These are phyloP conservation scores for Pleurotus platypus DNA, from an alignment of 768 basidiomycete genomes.

Conservation along the genomic window DNA sequence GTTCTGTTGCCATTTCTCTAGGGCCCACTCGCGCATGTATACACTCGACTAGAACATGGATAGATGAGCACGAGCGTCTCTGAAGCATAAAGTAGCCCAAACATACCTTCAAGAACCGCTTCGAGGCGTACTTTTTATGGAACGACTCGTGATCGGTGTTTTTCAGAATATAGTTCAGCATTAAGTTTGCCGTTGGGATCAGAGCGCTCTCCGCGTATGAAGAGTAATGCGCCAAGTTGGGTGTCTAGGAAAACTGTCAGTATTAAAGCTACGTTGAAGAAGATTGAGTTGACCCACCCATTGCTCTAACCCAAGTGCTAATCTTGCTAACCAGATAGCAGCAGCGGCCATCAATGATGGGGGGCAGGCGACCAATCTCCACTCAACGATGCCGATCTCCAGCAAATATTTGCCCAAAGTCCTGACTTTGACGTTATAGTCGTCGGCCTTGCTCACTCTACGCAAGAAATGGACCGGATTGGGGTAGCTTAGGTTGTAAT, in stretches of 20 bases:
- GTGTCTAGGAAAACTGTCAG: conserved; percentile 40
- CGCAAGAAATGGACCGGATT: conserved; percentile 94
- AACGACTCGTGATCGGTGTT: conserved; percentile 81
- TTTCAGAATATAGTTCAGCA: conserved; percentile 90
- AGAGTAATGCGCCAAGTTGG: conserved; percentile 91
- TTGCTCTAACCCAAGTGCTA: conserved; percentile 75
- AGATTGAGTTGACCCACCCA: conserved; percentile 63
- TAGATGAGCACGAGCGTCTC: neutral
- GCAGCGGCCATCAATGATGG: conserved; percentile 90
- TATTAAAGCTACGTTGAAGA: neutral
- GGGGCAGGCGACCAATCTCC: conserved; percentile 75
- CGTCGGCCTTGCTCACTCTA: conserved; percentile 93
- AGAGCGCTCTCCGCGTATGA: conserved; percentile 85
- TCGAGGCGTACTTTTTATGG: conserved; percentile 89
- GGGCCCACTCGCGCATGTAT: conserved; percentile 83
- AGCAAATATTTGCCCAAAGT: conserved; percentile 93
- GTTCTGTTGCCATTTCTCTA: conserved; percentile 67
- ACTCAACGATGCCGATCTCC: conserved; percentile 88
- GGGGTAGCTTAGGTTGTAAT: conserved; percentile 91
- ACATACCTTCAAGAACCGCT: conserved; percentile 81
- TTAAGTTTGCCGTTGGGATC: conserved; percentile 85
- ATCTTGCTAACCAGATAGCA: conserved; percentile 83
- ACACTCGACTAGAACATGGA: conserved; percentile 59
- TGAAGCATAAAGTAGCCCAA: neutral
- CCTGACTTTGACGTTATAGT: conserved; percentile 88